Conservation (phyloP, 2,329 filamentous ascomycete species). For the Penicillium concentricum region DNA sequence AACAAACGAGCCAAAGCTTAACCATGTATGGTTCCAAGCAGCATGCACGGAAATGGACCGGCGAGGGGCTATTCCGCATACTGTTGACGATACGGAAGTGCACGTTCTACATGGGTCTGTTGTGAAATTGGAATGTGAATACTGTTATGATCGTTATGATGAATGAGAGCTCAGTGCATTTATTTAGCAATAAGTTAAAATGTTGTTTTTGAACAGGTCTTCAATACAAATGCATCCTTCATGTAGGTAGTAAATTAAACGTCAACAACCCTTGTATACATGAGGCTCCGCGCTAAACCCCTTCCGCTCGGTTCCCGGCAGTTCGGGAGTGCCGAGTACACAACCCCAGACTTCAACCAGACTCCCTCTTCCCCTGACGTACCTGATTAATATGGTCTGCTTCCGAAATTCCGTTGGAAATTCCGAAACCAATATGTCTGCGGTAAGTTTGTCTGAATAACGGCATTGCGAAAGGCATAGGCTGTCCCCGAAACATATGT, state of each 20-base stretch:
- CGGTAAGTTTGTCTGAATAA: background rate
- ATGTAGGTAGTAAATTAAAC: too few relatives aligned
- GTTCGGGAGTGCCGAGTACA: slow-evolving; percentile 15
- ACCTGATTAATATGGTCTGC: background rate
- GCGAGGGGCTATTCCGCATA: slow-evolving; percentile 23
- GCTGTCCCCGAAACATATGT: background rate
- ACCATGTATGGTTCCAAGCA: slow-evolving; percentile 27
- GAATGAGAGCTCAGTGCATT: background rate
- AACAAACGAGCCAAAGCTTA: slow-evolving; percentile 9
- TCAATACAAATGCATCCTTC: background rate
- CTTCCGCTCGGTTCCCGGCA: slow-evolving; percentile 14
- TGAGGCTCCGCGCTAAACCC: background rate
- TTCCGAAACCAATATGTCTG: background rate
- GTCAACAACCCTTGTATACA: background rate
- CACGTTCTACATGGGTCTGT: slow-evolving; percentile 22
- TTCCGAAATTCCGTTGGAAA: background rate
- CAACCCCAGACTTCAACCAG: background rate
- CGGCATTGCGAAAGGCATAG: background rate
- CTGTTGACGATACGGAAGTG: slow-evolving; percentile 15
- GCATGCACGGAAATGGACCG: slow-evolving; percentile 21
- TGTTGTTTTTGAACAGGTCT: too few relatives aligned
- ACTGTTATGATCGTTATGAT: slow-evolving; percentile 20
- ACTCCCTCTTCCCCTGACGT: background rate
- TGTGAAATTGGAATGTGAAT: slow-evolving; percentile 19
- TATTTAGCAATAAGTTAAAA: background rate